Evolutionary conservation across 371 early-diverging fungal genomes (phyloP), one percentile per base, ranked within the genome.

Genomic region (Lichtheimia hyalospora): DNA sequence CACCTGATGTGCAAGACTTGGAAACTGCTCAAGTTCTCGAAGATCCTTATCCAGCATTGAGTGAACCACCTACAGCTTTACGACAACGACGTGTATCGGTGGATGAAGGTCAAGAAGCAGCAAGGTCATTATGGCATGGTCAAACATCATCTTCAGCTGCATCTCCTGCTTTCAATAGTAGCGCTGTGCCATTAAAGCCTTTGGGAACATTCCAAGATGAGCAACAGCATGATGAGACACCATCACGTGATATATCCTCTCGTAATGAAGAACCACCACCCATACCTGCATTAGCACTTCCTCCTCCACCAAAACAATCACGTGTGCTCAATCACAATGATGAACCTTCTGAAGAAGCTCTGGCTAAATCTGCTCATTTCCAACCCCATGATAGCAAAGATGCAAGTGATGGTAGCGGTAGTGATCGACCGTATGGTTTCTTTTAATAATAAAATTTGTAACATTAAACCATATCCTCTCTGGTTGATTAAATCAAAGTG

Each of bases 281-380:
- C 18, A 39, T 53, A 0, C 53, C 53, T n/a, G 25, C 39, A n/a
- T 6, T 53, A 7, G 13, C 53, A 16, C 15, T 53, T 21, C 53
- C 53, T 16, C 39, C 53, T 3, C 24, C 53, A 16, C 53, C 53
- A 53, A 21, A 27, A n/a, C 18, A 53, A 39, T 53, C 53, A 25
- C 53, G 53, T 20, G 15, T 53, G 7, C 15, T 53, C 39, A 53
- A 53, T 20, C 53, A 53, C 20, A 53, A 53, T 27, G 53, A 53
- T 13, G 28, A 24, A 53, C 27, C 27, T 5, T 21, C 34, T 53
- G 53, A 13, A 14, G 53, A 23, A 34, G 21, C 53, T 39, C 34
- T 25, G 3, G 27, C 53, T 8, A 16, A 27, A 16, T 53, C 53
- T 0, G 5, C 53, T 6, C 53, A 53, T 34, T 53, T 53, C 13